These are phyloP conservation scores for Nannochloropsis gaditana DNA, from an alignment of 108 stramenopile genomes.

Conservation along the genomic window DNA sequence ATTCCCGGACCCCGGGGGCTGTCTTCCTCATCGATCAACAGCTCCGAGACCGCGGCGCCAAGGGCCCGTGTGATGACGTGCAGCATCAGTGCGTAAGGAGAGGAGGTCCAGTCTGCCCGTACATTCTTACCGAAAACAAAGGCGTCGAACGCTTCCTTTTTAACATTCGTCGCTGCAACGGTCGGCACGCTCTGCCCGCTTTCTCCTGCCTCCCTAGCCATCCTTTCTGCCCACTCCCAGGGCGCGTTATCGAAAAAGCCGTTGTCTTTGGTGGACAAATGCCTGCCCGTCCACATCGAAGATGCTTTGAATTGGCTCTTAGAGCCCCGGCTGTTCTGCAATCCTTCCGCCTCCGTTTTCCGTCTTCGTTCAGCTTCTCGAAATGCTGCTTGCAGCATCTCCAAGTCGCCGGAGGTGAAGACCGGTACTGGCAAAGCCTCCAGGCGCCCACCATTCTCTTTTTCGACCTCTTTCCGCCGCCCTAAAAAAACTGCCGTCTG, in stretches of 20 bases:
- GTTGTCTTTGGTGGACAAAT: slow-evolving; percentile 1
- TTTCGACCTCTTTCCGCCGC: not conserved
- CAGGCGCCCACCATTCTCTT: not conserved
- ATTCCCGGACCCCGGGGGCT: not conserved
- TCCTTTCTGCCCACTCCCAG: not conserved
- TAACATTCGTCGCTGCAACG: not conserved
- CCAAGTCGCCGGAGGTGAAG: slow-evolving; percentile 16
- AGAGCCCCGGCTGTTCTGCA: not conserved
- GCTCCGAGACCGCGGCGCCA: not conserved
- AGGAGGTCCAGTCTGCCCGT: not conserved
- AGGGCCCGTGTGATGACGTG: not conserved
- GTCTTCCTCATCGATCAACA: not conserved
- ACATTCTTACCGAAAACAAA: not conserved
- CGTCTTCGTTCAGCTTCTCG: not conserved
- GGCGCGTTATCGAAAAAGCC: not conserved
- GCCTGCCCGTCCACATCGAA: not conserved
- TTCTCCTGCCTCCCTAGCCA: not conserved
- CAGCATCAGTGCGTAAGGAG: slow-evolving; percentile 14
- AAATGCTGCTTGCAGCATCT: not conserved
- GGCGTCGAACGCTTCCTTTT: not conserved
- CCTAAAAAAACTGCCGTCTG: slow-evolving; percentile 14
- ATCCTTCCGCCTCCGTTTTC: not conserved
- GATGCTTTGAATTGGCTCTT: not conserved
- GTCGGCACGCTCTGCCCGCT: not conserved
- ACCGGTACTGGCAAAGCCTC: not conserved